A percentile compares a stretch with the other conserved stretches of the same genome.
Evolutionary conservation across 768 basidiomycete species (phyloP).

Genomic region (Calvatia gigantea): DNA sequence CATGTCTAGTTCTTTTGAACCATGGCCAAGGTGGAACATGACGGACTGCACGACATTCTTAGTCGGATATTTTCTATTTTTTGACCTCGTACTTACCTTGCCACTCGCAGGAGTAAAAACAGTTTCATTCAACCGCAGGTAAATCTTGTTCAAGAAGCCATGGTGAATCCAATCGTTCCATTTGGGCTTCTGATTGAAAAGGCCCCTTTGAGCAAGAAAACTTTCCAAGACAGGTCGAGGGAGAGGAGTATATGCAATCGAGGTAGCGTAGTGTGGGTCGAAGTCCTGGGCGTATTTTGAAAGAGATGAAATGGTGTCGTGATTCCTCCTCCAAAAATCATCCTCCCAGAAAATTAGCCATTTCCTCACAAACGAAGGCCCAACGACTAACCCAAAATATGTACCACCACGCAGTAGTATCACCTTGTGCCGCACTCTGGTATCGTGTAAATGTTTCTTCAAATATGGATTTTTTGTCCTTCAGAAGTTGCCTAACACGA

Average conservation of each 20-base stretch:
- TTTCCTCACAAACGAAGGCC: background rate
- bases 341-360: constrained; percentile 40
- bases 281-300: constrained; percentile 53
- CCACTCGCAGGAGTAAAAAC: constrained; percentile 33
- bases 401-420: constrained; percentile 71
- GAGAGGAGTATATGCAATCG: constrained; percentile 70
- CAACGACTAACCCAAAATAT: constrained; percentile 63
- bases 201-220: constrained; percentile 60
- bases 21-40: constrained; percentile 58
- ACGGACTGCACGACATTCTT: constrained; percentile 49
- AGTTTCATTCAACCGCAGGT: constrained; percentile 66
- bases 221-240: constrained; percentile 59
- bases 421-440: constrained; percentile 41
- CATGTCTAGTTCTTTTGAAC: constrained; percentile 54
- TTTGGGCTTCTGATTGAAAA: constrained; percentile 43
- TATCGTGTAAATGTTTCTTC: constrained; percentile 51
- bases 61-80: background rate
- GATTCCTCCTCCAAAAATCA: constrained; percentile 72
- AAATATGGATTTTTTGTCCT: constrained; percentile 42
- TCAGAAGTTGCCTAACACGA: constrained; percentile 51
- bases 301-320: constrained; percentile 51
- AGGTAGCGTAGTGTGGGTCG: constrained; percentile 66
- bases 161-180: constrained; percentile 52
- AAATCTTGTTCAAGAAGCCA: constrained; percentile 71
- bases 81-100: background rate